phyloP scores from a whole-genome alignment of 2,329 filamentous ascomycete genomes.

The Diaporthe longicolla region DNA sequence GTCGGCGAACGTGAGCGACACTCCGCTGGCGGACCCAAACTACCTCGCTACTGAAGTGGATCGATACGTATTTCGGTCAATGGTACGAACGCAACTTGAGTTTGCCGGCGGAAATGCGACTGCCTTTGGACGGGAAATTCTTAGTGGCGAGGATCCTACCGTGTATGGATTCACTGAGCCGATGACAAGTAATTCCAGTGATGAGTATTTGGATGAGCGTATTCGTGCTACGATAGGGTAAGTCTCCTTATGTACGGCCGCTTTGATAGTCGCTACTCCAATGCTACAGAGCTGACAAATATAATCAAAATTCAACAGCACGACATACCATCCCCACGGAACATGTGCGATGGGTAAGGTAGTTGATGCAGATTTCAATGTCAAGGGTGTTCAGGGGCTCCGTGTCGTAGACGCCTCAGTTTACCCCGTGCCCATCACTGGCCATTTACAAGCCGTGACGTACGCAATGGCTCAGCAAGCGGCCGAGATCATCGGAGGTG shows the following conservation, averaged over 20 bases:
- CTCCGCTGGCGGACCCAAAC: slow-evolving; percentile 11
- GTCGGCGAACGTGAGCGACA: neutral
- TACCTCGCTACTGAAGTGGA: slow-evolving; percentile 23
- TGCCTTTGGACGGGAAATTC: slow-evolving; percentile 1
- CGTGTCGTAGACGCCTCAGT: slow-evolving; percentile 21
- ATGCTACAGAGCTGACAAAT: neutral
- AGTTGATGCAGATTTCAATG: slow-evolving; percentile 10
- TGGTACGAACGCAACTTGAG: slow-evolving; percentile 9
- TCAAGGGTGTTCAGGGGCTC: slow-evolving; percentile 11
- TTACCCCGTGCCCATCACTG: slow-evolving; percentile 6
- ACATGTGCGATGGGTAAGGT: slow-evolving; percentile 24
- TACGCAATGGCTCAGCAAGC: slow-evolving; percentile 22
- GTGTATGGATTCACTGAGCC: neutral
- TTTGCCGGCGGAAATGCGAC: slow-evolving; percentile 2
- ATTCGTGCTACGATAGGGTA: slow-evolving; percentile 9
- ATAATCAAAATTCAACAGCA: neutral
- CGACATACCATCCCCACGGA: slow-evolving; percentile 7
- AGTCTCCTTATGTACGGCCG: neutral
- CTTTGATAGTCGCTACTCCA: too few species aligned
- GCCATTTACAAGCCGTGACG: slow-evolving; percentile 8
- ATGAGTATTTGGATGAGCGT: slow-evolving; percentile 4
- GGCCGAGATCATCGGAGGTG: neutral
- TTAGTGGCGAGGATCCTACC: slow-evolving; percentile 9
- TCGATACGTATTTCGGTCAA: slow-evolving; percentile 6
- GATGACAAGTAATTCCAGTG: neutral